These are phyloP conservation scores for Colletotrichum sp. DNA, from an alignment of 2,329 filamentous ascomycete genomes.

Conservation along the genomic window DNA sequence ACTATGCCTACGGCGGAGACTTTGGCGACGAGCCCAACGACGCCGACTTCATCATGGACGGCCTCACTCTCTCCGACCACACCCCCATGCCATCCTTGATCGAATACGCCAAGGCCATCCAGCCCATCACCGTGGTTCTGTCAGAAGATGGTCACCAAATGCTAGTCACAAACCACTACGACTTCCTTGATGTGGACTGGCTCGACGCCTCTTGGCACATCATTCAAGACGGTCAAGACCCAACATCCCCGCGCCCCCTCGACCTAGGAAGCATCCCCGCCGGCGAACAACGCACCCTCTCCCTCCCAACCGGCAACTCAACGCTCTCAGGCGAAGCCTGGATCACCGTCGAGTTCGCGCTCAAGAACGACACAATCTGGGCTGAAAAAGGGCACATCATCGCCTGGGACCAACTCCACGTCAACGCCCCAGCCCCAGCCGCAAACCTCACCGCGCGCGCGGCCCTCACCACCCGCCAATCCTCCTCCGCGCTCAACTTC, in stretches of 20 bases:
- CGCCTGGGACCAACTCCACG: constrained; percentile 23
- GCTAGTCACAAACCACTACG: constrained; percentile 57
- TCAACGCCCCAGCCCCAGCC: background rate
- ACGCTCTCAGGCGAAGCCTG: constrained; percentile 3
- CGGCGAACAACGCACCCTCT: background rate
- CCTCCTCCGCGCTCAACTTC: background rate
- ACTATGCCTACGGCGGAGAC: constrained; percentile 65
- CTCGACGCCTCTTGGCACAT: constrained; percentile 49
- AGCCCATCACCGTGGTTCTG: constrained; percentile 58
- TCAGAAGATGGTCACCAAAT: constrained; percentile 42
- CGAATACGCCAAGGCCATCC: constrained; percentile 64
- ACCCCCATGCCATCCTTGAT: constrained; percentile 54
- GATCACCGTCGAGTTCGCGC: constrained; percentile 15
- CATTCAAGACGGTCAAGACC: background rate
- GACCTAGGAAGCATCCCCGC: background rate
- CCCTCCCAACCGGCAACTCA: background rate
- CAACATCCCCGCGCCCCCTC: background rate
- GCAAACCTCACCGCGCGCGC: background rate
- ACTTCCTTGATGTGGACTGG: constrained; percentile 57
- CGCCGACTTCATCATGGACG: constrained; percentile 63
- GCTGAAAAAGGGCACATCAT: constrained; percentile 17
- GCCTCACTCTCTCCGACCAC: constrained; percentile 53
- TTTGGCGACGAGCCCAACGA: constrained; percentile 67
- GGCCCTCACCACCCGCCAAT: background rate
- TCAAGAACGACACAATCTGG: constrained; percentile 16